Evolutionary conservation across 2,329 filamentous ascomycete genomes (phyloP), one percentile per base, ranked within the genome.

Genomic region (Fusarium zealandicum): DNA sequence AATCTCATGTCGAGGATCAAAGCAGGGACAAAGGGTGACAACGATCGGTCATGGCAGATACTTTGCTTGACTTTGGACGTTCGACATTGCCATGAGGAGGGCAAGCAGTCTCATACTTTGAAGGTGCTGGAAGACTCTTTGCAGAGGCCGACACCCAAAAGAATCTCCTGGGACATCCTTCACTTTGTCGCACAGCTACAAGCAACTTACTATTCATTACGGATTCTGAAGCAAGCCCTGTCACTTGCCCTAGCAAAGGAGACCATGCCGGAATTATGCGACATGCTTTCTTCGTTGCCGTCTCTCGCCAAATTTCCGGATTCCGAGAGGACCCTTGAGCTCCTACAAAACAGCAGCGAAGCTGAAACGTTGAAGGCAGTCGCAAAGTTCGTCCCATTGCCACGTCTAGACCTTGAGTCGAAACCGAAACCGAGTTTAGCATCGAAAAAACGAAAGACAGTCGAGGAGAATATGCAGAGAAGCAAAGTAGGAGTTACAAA

Each of bases 131-230:
- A 68, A 41, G 41, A 50, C 10, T 46, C 36, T 13, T 37, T 43
- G 6, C 27, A 48, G 13, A 16, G 30, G 6, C 14, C 42, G 10
- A 25, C 33, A 6, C 42, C 40, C 2, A 47, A 41, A 7, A 47
- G 53, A 37, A 20, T 64, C 40, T 70, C 61, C 2, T 90, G 87
- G 88, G 75, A 80, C 9, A 73, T 81, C 14, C 71, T 89, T 36
- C 88, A 91, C 63, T 76, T 88, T 40, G 69, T 79, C 8, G 85
- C 86, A 1, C 83, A 88, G 58, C 70, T 85, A 0, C 83, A 88
- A 47, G 83, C 82, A 5, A 76, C 80, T 1, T 70, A 84, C 6
- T 90, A 89, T 65, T 89, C 86, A 1, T 66, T 89, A 1, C 78
- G 85, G n/a, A 66, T 76, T 18, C 50, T 85, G 4, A 57, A 81